Conservation (phyloP, 768 basidiomycete species). For the Rhodosporidiobolus odoratus region DNA sequence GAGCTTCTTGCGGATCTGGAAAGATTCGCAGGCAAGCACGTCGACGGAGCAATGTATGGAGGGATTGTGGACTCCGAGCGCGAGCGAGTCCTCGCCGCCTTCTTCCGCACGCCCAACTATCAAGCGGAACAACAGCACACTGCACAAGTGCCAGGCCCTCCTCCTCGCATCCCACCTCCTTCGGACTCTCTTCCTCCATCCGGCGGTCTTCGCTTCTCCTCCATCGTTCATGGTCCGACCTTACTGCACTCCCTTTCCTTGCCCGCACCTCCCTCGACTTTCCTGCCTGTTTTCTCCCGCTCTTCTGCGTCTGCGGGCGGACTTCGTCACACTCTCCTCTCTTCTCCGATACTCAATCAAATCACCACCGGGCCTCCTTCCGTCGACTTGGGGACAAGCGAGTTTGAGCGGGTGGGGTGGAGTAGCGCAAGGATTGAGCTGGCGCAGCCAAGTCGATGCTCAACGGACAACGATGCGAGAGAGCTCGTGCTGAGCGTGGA, state of each 20-base stretch:
- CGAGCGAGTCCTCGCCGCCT: not conserved
- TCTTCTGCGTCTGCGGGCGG: conserved; percentile 8
- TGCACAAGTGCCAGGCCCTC: too few relatives aligned
- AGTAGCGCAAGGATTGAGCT: not conserved
- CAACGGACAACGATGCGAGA: too few relatives aligned
- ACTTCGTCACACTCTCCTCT: conserved; percentile 18
- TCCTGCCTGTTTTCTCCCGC: not conserved
- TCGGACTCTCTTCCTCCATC: not conserved
- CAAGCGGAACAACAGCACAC: too few relatives aligned
- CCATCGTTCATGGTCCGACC: conserved; percentile 6
- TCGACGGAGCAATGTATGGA: conserved; percentile 1
- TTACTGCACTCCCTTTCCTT: not conserved
- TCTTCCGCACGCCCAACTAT: not conserved
- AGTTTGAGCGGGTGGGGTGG: not conserved
- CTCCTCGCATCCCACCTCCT: not conserved
- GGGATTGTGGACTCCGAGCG: conserved; percentile 9
- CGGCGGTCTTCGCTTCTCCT: not conserved
- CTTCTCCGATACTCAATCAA: conserved; percentile 12
- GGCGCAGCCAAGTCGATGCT: not conserved
- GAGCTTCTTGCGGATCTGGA: conserved; percentile 13
- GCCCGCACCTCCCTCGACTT: not conserved
- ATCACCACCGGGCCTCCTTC: conserved; percentile 18
- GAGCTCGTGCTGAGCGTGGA: not conserved
- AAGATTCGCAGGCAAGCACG: conserved; percentile 6
- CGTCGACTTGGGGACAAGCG: conserved; percentile 4